A percentile compares a stretch with the other conserved stretches of the same genome.
These are phyloP conservation scores for Limonium bicolor DNA, from an alignment of 148 eudicot species.

Conservation along the genomic window DNA sequence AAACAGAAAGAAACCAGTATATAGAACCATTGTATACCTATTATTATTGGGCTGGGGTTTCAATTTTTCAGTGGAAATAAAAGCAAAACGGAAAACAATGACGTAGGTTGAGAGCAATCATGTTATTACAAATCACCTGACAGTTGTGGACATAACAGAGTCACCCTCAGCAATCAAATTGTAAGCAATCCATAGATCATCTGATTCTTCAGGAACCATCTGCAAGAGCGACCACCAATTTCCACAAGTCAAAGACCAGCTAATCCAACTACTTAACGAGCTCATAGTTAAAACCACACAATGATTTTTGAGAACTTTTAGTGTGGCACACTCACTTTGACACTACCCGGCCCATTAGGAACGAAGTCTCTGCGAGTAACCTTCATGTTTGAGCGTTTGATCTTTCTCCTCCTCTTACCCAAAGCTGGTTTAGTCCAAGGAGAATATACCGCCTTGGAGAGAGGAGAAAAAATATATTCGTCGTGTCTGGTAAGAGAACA, in stretches of 20 bases:
- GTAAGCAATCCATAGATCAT: slow-evolving; percentile 85
- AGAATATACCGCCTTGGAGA: background rate
- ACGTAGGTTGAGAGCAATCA: background rate
- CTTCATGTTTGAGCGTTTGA: slow-evolving; percentile 33
- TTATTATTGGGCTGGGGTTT: no score
- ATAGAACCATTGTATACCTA: no score
- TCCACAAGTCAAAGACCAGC: no score
- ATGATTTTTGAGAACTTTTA: background rate
- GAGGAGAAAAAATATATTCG: no score
- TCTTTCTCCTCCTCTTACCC: background rate
- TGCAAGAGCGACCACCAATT: slow-evolving; percentile 4
- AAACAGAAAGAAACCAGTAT: no score
- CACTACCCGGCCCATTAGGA: slow-evolving; percentile 63
- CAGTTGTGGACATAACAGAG: slow-evolving; percentile 54
- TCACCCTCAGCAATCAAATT: slow-evolving; percentile 75
- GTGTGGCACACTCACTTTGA: slow-evolving; percentile 31
- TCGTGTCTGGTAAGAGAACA: no score
- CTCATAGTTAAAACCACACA: background rate
- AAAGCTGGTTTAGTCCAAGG: no score
- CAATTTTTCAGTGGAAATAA: background rate
- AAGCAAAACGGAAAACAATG: background rate
- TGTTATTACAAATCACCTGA: slow-evolving; percentile 72
- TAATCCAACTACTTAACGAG: background rate
- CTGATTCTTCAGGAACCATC: slow-evolving; percentile 89
- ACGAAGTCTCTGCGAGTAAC: slow-evolving; percentile 48